These are phyloP conservation scores for Calonectria naviculata DNA, from an alignment of 2,329 filamentous ascomycete genomes.

Conservation along the genomic window DNA sequence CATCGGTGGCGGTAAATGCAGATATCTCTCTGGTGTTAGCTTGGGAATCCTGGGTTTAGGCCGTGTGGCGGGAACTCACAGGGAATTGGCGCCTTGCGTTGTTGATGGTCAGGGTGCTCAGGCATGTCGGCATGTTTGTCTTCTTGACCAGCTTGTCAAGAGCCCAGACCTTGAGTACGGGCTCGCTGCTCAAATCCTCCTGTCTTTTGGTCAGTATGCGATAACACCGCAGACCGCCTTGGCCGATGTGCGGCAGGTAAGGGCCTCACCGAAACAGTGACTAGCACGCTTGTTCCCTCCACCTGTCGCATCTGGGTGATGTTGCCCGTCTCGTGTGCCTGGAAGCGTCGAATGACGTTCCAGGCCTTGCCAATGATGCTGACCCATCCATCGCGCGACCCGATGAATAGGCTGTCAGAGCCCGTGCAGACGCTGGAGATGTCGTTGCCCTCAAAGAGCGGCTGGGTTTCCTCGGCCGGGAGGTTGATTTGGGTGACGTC, in stretches of 20 bases:
- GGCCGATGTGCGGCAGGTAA: background rate
- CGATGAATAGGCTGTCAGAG: constrained; percentile 89
- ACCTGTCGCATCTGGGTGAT: constrained; percentile 95
- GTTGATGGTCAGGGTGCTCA: constrained; percentile 86
- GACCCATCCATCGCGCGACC: constrained; percentile 85
- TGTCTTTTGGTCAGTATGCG: constrained; percentile 44
- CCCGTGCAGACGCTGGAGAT: constrained; percentile 88
- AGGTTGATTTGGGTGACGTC: constrained; percentile 88
- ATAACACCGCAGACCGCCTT: background rate
- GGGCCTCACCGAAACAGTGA: constrained; percentile 76
- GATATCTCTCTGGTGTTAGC: constrained; percentile 69
- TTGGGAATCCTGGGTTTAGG: background rate
- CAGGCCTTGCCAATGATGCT: constrained; percentile 89
- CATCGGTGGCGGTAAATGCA: constrained; percentile 86
- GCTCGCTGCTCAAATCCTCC: constrained; percentile 90
- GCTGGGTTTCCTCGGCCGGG: constrained; percentile 80
- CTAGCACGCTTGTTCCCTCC: constrained; percentile 84
- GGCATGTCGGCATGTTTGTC: constrained; percentile 86
- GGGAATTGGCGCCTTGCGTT: constrained; percentile 95
- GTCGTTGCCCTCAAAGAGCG: constrained; percentile 84
- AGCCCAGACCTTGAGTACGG: constrained; percentile 96
- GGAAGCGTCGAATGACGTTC: constrained; percentile 88
- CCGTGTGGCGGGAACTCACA: constrained; percentile 55
- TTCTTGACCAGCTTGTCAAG: constrained; percentile 95
- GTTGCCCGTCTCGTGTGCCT: constrained; percentile 81